Evolutionary conservation across 345 rosid species (phyloP), one percentile per base, ranked within the genome.

Genomic region (Lepidium didymum): DNA sequence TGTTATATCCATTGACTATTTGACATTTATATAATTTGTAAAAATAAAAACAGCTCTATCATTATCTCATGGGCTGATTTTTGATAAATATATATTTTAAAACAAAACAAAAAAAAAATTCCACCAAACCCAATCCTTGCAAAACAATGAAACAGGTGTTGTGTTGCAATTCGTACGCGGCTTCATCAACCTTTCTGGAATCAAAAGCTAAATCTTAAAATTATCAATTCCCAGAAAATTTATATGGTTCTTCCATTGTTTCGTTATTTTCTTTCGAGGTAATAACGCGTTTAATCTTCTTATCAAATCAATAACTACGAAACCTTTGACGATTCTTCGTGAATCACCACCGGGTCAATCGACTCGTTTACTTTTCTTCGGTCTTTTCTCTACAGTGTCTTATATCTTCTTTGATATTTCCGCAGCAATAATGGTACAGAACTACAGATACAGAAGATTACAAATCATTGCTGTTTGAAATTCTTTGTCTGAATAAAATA

Each of bases 311-410:
- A 50, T 31, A 58, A 3, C 46, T 54, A 46, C 40, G 46, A 56
- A 34, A 64, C 29, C 70, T 56, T 72, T 72, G 76, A 72, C 62
- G 23, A 73, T 51, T 73, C 71, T 31, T 47, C 70, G 7, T 47
- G 2, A 4, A 56, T 21, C 14, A 5, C 66, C 60, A 47, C 45
- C 70, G 76, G 66, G 76, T 49, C 77, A 66, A 73, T 51, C 77
- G 42, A 21, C 67, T 73, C 72, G 77, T 58, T 67, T 73, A 73
- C 72, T 66, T 66, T 65, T 73, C 77, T 57, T 33, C 47, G 54
- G 72, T 73, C 67, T 57, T 72, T 69, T 62, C 23, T 57, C 59
- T 16, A 47, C 38, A 42, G 66, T 16, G 10, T 27, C 29, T 52
- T 7, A 3, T 45, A 19, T 18, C 49, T 61, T 18, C 49, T 61